Base-by-base conservation (phyloP, 2,329 filamentous ascomycete genomes). In the Aspergillus novoparasiticus region DNA sequence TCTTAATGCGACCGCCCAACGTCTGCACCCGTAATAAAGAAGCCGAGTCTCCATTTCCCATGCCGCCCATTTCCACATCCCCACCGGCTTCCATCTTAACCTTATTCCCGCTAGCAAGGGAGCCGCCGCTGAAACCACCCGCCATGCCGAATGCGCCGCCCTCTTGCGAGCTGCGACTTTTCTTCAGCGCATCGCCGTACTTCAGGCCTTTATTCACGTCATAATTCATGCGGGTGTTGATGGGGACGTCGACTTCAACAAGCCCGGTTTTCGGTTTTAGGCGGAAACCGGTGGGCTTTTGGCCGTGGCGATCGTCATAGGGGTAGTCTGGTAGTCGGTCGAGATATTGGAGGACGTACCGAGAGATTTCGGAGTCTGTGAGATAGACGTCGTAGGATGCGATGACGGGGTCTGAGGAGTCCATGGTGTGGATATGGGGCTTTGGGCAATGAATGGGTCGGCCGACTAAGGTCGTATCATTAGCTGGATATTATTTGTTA, bases 181-280 rank as follows among this genome's bases (percentile, higher is more conserved):
- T 86, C 64, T 83, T 81, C 67, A 98, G 81, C 1, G 91, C 88
- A 72, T 91, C 87, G 21, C 94, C 95, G 87, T 93, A 98, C 68
- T 87, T 85, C 58, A 95, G 81, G 55, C 93, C 94, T 80, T 94
- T 93, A 68, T 87, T 86, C 68, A 90, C 86, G 80, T 98, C 93
- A 82, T 97, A 98, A 73, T 92, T 90, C 61, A 81, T 76, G 55
- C 83, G 82, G 66, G 88, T 89, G 81, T 89, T 88, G 70, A 97
- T 83, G 5, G 93, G 92, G n/a, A 97, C 86, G 76, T 99, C 95
- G 58, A 98, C 84, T 80, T 99, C 95, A 61, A 97, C 84, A 80
- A 97, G 91, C 61, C 94, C 94, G 0, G 91, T 87, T 61, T 85
- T 81, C 16, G 89, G 86, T 81, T 98, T 99, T 76, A 97, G 82